Conservation (phyloP, 495 filamentous ascomycete species). For the Podospora australis region DNA sequence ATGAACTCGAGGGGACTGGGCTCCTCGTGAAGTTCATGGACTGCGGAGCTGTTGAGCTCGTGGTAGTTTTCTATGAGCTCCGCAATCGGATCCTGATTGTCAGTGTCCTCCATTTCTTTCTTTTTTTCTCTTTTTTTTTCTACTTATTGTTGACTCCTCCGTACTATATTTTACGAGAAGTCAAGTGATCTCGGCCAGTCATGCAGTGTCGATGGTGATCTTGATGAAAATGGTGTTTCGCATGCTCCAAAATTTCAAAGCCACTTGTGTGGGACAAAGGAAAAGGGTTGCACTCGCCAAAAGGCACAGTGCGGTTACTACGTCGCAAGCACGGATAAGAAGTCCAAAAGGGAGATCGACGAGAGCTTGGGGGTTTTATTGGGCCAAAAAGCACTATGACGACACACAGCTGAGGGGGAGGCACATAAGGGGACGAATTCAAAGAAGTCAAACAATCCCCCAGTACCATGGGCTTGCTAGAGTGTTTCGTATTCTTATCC, state of each 20-base stretch:
- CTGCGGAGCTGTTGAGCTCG: conserved; percentile 53
- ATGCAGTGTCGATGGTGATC: too few relatives aligned
- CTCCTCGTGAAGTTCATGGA: conserved; percentile 52
- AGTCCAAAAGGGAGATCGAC: too few relatives aligned
- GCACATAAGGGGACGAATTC: too few relatives aligned
- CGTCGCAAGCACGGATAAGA: neutral
- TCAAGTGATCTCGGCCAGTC: neutral
- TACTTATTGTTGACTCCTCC: neutral
- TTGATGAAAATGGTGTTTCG: too few relatives aligned
- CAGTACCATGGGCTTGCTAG: too few relatives aligned
- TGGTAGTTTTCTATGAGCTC: conserved; percentile 59
- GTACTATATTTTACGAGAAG: neutral
- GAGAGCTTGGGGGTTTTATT: too few relatives aligned
- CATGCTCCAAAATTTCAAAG: too few relatives aligned
- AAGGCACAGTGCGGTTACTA: neutral
- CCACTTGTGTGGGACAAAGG: too few relatives aligned
- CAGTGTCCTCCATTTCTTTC: conserved; percentile 10
- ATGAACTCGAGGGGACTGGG: conserved; percentile 69
- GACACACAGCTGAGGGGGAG: too few relatives aligned
- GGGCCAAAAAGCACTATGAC: too few relatives aligned
- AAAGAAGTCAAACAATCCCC: too few relatives aligned
- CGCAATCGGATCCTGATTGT: conserved; percentile 31
- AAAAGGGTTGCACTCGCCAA: neutral
- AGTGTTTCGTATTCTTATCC: too few relatives aligned
- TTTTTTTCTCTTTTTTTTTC: neutral